Base-by-base conservation (phyloP, 495 filamentous ascomycete species). In the Viridothelium virens region DNA sequence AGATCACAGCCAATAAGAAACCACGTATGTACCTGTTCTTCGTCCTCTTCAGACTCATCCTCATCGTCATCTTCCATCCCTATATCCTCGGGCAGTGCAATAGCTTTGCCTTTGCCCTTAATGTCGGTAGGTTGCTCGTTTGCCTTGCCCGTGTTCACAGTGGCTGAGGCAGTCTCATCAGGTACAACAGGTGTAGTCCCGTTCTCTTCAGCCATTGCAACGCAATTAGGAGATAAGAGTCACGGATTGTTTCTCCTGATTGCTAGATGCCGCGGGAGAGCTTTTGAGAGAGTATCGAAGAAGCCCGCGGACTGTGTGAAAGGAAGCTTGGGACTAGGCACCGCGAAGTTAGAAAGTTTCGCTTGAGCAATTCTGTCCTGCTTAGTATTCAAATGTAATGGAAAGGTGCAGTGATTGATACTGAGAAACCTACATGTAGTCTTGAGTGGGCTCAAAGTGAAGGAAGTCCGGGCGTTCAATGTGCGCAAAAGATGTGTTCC, bases 81-180 rank as follows among this genome's bases (percentile, higher is more conserved):
- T 61, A 73, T 67, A 66, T 72, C 66, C 39, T 72, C 68, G 25
- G 64, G 53, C 50, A 41, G 59, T 47, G 66, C 14, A 10, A 70
- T 44, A 36, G 75, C 72, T 71, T 79, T 79, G 68, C 77, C 77
- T 69, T 79, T 79, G 64, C 77, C 77, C 70, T 79, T 79, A 38
- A 70, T 63, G 62, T 74, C 72, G 14, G 47, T 53, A 48, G 67
- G 56, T 64, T 71, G 65, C 39, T 70, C 70, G 56, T 63, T 69
- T 7, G 0, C 41, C 41, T 44, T 44, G 41, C 41, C 41, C 73
- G 72, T 75, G 38, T 64, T 63, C 63, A 62, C 39, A 41, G 44
- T 65, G 56, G 47, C 39, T 61, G 38, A 62, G 65, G 10, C 48
- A 61, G 64, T 66, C 41, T 62, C 16, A 48, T 38, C 33, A 34